These are phyloP conservation scores for Melampsora americana DNA, from an alignment of 1,284 basidiomycete species.

Conservation along the genomic window DNA sequence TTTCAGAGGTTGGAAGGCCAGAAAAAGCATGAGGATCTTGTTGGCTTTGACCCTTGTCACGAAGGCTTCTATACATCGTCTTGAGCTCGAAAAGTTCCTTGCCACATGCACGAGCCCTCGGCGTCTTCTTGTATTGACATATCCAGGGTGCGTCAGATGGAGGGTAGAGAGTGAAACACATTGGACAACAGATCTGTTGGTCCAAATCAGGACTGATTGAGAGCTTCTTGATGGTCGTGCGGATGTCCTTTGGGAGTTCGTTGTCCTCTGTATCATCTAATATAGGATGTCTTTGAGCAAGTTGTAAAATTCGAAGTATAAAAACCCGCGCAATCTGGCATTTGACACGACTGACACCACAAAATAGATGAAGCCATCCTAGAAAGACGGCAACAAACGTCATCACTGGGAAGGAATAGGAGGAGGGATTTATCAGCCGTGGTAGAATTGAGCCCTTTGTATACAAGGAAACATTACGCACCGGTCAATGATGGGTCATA, in stretches of 20 bases:
- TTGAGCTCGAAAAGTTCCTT: constrained; percentile 6
- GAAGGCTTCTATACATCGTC: not conserved
- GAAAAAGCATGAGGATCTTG: too few species aligned
- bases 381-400: constrained; percentile 16
- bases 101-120: constrained; percentile 8
- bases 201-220: not conserved
- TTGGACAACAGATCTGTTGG: not conserved
- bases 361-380: constrained; percentile 24
- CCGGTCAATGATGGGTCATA: too few species aligned
- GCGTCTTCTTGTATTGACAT: not conserved
- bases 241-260: too few species aligned
- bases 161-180: constrained; percentile 4
- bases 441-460: too few species aligned
- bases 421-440: too few species aligned
- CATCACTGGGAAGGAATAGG: too few species aligned
- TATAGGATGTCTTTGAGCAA: too few species aligned
- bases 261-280: too few species aligned
- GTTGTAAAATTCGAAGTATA: too few species aligned
- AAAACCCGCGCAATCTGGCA: too few species aligned
- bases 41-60: constrained; percentile 8
- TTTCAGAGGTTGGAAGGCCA: not conserved
- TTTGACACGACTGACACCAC: constrained; percentile 19
- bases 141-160: not conserved
- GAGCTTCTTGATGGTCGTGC: constrained; percentile 12
- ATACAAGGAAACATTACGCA: too few species aligned